Evolutionary conservation across 1,284 basidiomycete species (phyloP).

Genomic region (Ustilago loliicola): DNA sequence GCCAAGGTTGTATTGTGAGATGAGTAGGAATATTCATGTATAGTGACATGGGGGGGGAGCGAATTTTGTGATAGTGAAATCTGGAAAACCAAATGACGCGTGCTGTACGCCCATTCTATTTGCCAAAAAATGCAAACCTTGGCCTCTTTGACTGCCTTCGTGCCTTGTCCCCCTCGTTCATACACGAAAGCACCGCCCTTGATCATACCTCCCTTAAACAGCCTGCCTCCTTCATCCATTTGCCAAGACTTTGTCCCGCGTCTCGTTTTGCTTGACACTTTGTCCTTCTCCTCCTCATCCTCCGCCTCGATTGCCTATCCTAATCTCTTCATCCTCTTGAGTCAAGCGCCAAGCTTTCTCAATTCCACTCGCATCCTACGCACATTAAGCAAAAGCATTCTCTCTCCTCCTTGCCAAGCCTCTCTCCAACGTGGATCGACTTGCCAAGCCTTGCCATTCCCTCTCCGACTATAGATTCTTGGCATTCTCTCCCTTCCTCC

Average conservation of each 20-base stretch:
- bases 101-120: slow-evolving; percentile 18
- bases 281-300: slow-evolving; percentile 9
- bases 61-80: too few relatives aligned
- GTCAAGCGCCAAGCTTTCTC: slow-evolving; percentile 21
- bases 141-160: slow-evolving; percentile 12
- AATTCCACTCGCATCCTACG: slow-evolving; percentile 10
- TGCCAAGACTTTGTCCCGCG: slow-evolving; percentile 31
- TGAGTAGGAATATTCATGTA: too few relatives aligned
- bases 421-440: slow-evolving; percentile 35
- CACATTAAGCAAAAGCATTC: too few relatives aligned
- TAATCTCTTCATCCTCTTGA: background rate
- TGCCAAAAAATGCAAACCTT: slow-evolving; percentile 31
- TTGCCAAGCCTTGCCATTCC: slow-evolving; percentile 48
- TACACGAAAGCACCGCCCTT: background rate
- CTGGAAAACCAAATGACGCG: too few relatives aligned
- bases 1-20: too few relatives aligned
- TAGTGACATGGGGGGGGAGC: too few relatives aligned
- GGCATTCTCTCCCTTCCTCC: slow-evolving; percentile 17
- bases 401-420: slow-evolving; percentile 1
- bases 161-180: slow-evolving; percentile 1
- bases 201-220: slow-evolving; percentile 11
- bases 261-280: slow-evolving; percentile 9
- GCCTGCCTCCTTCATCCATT: background rate
- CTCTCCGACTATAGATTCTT: slow-evolving; percentile 43
- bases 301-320: background rate